Evolutionary conservation across 164 flowering plant species (phyloP).

Genomic region (Annona cherimola): DNA sequence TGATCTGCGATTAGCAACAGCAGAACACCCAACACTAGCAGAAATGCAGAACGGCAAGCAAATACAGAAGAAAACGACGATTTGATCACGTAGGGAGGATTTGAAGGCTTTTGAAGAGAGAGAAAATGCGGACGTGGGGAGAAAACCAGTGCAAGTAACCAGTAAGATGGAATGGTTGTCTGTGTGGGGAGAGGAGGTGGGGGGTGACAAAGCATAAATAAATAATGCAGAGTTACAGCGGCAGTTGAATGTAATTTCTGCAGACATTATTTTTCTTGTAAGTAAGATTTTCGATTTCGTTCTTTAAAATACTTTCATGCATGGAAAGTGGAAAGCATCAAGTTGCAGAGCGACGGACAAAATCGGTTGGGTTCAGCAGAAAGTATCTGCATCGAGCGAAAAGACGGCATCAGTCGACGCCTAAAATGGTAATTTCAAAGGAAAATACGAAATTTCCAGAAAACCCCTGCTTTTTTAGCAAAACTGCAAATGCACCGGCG

Average conservation of each 20-base stretch:
- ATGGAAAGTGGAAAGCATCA: background rate
- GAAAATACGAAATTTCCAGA: background rate
- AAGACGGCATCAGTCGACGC: background rate
- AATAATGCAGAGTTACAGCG: background rate
- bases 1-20: slow-evolving; percentile 19
- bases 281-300: no score
- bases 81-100: slow-evolving; percentile 16
- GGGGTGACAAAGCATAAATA: background rate
- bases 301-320: background rate
- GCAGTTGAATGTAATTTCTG: background rate
- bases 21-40: slow-evolving; percentile 5
- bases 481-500: no score
- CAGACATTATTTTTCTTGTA: background rate
- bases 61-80: background rate
- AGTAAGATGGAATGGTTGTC: background rate
- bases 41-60: slow-evolving; percentile 7
- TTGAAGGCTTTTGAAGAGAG: background rate
- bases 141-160: background rate
- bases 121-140: background rate
- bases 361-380: background rate
- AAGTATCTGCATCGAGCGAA: background rate
- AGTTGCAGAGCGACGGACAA: background rate
- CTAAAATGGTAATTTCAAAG: background rate
- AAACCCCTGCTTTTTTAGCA: background rate
- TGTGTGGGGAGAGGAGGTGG: background rate